Base-by-base conservation (phyloP, 345 rosid genomes). In the Hibiscus syriacus region DNA sequence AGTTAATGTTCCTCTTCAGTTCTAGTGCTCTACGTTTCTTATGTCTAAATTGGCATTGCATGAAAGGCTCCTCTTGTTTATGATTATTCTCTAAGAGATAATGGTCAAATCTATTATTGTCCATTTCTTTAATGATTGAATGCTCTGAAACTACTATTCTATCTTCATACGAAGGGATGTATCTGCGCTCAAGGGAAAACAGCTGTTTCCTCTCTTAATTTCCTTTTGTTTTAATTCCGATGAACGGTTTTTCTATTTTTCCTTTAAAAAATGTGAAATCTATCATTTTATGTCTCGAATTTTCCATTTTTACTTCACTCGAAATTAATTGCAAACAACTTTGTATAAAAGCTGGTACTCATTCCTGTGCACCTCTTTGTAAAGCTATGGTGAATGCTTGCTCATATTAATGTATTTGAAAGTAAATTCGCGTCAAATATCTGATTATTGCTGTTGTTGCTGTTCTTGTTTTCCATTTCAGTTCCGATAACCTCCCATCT, bases 1-100 rank as follows among this genome's bases (percentile, higher is more conserved):
- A 19, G 19, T 22, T 26, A 16, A 22, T 41, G 7, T 59, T 48
- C 22, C n/a, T 45, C 19, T 59, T 3, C n/a, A 36, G 32, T 56
- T 17, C 61, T 50, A 13, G 32, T 29, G 45, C 29, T 52, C 58
- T 6, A 14, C 52, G 20, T 55, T 29, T 34, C 19, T 1, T 26
- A 58, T 73, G 38, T 70, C 34, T 38, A 38, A 43, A 3, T 73
- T 61, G 72, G 19, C 30, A 36, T 54, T 56, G 69, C 54, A 29
- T 50, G 14, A 60, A 22, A 34, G 48, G 27, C 53, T 54, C 56
- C 16, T 68, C 11, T 41, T 52, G 53, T 36, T 67, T 36, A n/a
- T 30, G 36, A 20, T 11, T 52, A 52, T 29, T 49, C 66, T 61
- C 14, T 62, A 23, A 62, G 12, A 27, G 39, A 27, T 38, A 16